Evolutionary conservation across 495 filamentous ascomycete species (phyloP).

Genomic region (Daldinia decipiens): DNA sequence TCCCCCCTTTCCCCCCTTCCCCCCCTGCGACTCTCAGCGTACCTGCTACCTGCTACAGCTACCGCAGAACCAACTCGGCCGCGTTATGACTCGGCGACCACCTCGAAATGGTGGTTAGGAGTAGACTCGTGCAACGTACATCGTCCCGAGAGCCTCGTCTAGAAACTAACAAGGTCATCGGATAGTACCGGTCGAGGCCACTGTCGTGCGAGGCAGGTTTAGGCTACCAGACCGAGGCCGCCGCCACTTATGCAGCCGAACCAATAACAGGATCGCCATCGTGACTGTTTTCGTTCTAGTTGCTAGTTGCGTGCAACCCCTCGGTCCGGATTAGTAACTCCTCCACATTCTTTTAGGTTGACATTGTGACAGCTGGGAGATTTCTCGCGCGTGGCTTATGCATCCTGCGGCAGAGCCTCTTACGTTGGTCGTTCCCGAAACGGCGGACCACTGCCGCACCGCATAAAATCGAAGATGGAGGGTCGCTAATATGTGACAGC

Average conservation of each 20-base stretch:
- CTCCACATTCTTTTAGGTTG: background rate
- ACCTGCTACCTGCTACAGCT: background rate
- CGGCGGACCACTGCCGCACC: background rate
- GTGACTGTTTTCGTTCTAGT: background rate
- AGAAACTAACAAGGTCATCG: background rate
- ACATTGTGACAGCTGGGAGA: background rate
- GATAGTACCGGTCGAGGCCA: background rate
- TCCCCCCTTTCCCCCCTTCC: too few relatives aligned
- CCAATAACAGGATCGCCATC: constrained; percentile 3
- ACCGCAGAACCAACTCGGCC: background rate
- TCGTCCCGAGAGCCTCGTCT: constrained; percentile 1
- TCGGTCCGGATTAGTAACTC: background rate
- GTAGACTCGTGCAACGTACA: constrained; percentile 1
- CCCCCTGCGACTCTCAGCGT: constrained; percentile 2
- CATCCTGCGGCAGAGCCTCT: background rate
- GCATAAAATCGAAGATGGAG: background rate
- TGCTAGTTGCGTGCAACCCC: background rate
- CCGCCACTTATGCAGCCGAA: constrained; percentile 10
- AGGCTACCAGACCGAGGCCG: background rate
- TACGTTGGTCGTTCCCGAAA: background rate
- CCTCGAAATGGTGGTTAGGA: background rate
- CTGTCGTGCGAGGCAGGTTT: background rate
- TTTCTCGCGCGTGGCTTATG: background rate
- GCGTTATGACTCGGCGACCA: background rate
- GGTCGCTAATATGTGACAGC: background rate